These are phyloP conservation scores for Xeromyces bisporus DNA, from an alignment of 495 filamentous ascomycete genomes.

Conservation along the genomic window DNA sequence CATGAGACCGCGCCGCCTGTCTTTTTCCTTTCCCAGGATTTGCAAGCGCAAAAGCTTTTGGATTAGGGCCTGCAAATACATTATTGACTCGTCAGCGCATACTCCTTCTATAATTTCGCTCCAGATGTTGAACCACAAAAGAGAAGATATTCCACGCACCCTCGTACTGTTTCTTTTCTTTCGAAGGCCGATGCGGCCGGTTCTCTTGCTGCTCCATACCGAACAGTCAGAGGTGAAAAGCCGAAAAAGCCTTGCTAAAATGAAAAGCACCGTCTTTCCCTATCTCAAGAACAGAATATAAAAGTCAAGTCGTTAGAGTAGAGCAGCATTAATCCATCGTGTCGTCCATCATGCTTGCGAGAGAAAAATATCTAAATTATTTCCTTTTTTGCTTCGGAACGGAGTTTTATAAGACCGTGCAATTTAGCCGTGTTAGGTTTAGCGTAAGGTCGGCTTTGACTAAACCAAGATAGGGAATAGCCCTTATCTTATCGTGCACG, in stretches of 20 bases:
- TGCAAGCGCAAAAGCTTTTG: slow-evolving; percentile 80
- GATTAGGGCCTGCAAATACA: slow-evolving; percentile 46
- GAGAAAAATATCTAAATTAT: slow-evolving; percentile 19
- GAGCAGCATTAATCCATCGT: too few relatives aligned
- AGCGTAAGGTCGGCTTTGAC: too few relatives aligned
- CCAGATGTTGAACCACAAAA: too few relatives aligned
- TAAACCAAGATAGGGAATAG: too few relatives aligned
- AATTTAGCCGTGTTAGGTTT: slow-evolving; percentile 7
- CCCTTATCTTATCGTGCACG: too few relatives aligned
- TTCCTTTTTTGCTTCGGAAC: slow-evolving; percentile 13
- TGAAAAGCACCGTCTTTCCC: too few relatives aligned
- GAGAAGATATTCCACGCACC: slow-evolving; percentile 16
- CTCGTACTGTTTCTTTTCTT: slow-evolving; percentile 75
- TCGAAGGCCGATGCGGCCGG: slow-evolving; percentile 67
- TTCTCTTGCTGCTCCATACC: slow-evolving; percentile 85
- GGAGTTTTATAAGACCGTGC: too few relatives aligned
- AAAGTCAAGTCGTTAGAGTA: slow-evolving; percentile 1
- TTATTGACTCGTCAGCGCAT: slow-evolving; percentile 5
- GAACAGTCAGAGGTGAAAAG: slow-evolving; percentile 7
- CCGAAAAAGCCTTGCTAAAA: too few relatives aligned
- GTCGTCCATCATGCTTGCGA: slow-evolving; percentile 5
- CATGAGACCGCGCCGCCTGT: slow-evolving; percentile 72
- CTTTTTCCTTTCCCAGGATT: slow-evolving; percentile 73
- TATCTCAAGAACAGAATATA: too few relatives aligned
- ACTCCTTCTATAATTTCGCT: not conserved